Percentiles rank a stretch among this genome's conserved stretches.
Conservation (phyloP, 2,329 filamentous ascomycete species). For the Ilyonectria destructans region DNA sequence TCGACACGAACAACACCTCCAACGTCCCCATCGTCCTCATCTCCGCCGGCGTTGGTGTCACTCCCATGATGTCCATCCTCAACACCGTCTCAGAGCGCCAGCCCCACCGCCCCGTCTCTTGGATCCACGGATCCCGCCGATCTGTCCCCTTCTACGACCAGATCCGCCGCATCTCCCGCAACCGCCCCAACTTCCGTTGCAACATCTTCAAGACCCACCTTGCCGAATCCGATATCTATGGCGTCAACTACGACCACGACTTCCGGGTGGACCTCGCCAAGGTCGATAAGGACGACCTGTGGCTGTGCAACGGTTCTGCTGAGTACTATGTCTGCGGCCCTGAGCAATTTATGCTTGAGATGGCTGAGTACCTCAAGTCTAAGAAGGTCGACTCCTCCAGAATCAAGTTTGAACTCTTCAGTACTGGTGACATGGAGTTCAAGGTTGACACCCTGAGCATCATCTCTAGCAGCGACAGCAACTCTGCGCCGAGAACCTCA, state of each 20-base stretch:
- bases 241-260: constrained; percentile 62
- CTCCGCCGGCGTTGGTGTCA: constrained; percentile 74
- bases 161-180: constrained; percentile 61
- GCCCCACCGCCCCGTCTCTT: constrained; percentile 67
- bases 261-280: constrained; percentile 62
- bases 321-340: constrained; percentile 72
- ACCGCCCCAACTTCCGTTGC: constrained; percentile 55
- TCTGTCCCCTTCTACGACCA: constrained; percentile 70
- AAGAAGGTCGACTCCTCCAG: constrained; percentile 58
- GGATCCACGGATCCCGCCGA: constrained; percentile 72
- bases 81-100: constrained; percentile 66
- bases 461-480: constrained; percentile 38
- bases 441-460: constrained; percentile 53
- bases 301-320: constrained; percentile 61
- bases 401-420: constrained; percentile 65
- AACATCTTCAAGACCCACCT: constrained; percentile 68
- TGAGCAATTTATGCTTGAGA: constrained; percentile 70
- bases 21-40: constrained; percentile 70
- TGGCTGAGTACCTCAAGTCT: constrained; percentile 60
- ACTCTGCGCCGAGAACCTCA: constrained; percentile 34
- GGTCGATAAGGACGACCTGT: constrained; percentile 62
- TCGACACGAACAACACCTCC: constrained; percentile 60
- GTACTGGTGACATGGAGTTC: constrained; percentile 61
- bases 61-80: constrained; percentile 74
- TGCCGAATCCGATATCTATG: constrained; percentile 61